These are phyloP conservation scores for Henckelia pumila DNA, from an alignment of 257 asterid genomes.

Conservation along the genomic window DNA sequence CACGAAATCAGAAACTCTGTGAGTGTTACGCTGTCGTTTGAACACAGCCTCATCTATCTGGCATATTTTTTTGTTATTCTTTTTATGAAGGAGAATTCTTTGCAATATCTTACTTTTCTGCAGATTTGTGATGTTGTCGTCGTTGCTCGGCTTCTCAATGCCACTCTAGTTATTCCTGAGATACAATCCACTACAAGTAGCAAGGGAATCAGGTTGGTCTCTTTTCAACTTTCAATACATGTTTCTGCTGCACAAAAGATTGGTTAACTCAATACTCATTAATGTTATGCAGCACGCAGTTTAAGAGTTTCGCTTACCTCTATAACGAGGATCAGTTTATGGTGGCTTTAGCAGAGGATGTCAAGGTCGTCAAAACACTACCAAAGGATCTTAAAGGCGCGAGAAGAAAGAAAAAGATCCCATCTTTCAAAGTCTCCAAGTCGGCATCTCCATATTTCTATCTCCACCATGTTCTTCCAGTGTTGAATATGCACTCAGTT, in stretches of 20 bases:
- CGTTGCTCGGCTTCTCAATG: slow-evolving; percentile 87
- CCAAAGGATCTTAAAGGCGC: slow-evolving; percentile 92
- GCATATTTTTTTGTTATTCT: neutral
- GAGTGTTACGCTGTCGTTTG: slow-evolving; percentile 30
- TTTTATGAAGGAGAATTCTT: slow-evolving; percentile 11
- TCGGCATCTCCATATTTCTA: slow-evolving; percentile 77
- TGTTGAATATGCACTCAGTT: slow-evolving; percentile 48
- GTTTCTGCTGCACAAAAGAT: neutral
- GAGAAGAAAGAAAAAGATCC: slow-evolving; percentile 88
- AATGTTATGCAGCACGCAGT: slow-evolving; percentile 69
- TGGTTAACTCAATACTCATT: neutral
- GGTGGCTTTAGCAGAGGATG: slow-evolving; percentile 69
- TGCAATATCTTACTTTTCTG: slow-evolving; percentile 15
- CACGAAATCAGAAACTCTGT: slow-evolving; percentile 95
- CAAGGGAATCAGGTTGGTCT: slow-evolving; percentile 83
- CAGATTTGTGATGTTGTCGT: slow-evolving; percentile 94
- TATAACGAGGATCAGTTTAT: slow-evolving; percentile 88
- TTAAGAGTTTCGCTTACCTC: slow-evolving; percentile 96
- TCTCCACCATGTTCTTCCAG: slow-evolving; percentile 85
- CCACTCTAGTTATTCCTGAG: slow-evolving; percentile 90
- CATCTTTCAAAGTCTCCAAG: slow-evolving; percentile 77
- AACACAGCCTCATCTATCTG: neutral
- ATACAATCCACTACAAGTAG: slow-evolving; percentile 96
- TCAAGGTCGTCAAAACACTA: slow-evolving; percentile 78
- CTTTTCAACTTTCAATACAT: neutral